phyloP scores from a whole-genome alignment of 106 monocot species.

The Acorus gramineus region DNA sequence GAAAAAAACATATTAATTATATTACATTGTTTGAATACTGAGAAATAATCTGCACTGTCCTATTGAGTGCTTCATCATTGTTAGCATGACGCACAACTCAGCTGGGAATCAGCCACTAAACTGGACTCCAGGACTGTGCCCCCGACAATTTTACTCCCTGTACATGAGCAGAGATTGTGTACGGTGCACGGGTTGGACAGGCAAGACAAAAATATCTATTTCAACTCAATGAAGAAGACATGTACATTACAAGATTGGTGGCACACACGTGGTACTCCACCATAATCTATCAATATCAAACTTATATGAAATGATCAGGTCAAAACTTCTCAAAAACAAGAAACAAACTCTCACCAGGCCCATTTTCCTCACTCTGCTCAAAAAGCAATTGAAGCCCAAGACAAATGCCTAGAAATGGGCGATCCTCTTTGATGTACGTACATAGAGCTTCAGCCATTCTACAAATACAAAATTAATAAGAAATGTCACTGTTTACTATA shows the following conservation, averaged over 20 bases:
- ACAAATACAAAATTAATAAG: conserved; percentile 2
- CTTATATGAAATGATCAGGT: neutral
- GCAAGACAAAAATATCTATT: no score
- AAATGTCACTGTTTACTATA: neutral
- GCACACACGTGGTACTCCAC: neutral
- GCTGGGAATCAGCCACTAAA: no score
- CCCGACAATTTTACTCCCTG: no score
- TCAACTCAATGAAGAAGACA: no score
- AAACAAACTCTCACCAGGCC: conserved; percentile 37
- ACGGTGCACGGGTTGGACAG: no score
- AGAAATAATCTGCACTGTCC: no score
- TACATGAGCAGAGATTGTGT: no score
- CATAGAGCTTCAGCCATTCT: conserved; percentile 82
- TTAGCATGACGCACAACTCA: no score
- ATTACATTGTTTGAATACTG: no score
- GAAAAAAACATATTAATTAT: no score
- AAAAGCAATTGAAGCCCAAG: conserved; percentile 93
- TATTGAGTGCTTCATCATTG: no score
- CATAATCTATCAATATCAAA: neutral
- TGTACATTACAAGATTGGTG: neutral
- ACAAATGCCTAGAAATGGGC: conserved; percentile 86
- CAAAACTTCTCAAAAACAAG: neutral
- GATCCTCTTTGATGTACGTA: conserved; percentile 58
- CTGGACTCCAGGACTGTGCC: no score
- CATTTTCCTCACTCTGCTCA: conserved; percentile 93